Conservation (phyloP, 2,329 filamentous ascomycete species). For the Fragosphaeria purpurea region DNA sequence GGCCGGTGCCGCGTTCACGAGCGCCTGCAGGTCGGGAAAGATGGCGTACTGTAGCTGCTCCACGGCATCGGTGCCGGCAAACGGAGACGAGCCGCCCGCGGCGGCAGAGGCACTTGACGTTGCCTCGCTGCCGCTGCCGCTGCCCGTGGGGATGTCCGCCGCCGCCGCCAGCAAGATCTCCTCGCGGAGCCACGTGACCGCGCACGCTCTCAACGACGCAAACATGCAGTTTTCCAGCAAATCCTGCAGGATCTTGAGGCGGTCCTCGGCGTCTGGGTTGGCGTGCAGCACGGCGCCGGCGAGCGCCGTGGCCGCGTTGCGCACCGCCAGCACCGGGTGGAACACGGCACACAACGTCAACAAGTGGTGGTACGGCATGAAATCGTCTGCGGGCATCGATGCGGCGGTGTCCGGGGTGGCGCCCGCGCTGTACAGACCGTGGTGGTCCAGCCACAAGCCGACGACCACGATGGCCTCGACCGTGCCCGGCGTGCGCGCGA, state of each 20-base stretch:
- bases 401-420: slow-evolving; percentile 19
- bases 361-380: slow-evolving; percentile 52
- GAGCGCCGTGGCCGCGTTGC: slow-evolving; percentile 44
- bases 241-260: slow-evolving; percentile 53
- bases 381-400: slow-evolving; percentile 19
- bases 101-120: background rate
- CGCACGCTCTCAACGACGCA: slow-evolving; percentile 50
- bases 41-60: slow-evolving; percentile 51
- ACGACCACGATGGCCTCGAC: slow-evolving; percentile 51
- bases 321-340: slow-evolving; percentile 42
- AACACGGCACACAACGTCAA: slow-evolving; percentile 48
- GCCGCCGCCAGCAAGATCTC: slow-evolving; percentile 37
- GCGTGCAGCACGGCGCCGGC: slow-evolving; percentile 47
- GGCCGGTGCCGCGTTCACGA: slow-evolving; percentile 26
- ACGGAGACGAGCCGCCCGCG: slow-evolving; percentile 21
- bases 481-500: slow-evolving; percentile 41
- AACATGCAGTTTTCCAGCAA: slow-evolving; percentile 57
- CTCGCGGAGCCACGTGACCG: slow-evolving; percentile 53
- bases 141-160: slow-evolving; percentile 19
- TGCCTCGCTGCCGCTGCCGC: slow-evolving; percentile 6
- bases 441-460: slow-evolving; percentile 48
- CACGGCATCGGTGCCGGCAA: slow-evolving; percentile 44
- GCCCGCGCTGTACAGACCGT: slow-evolving; percentile 16
- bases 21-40: slow-evolving; percentile 45
- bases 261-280: slow-evolving; percentile 47